Conservation (phyloP, 2,329 filamentous ascomycete species). For the Akanthomyces dipterigenus region DNA sequence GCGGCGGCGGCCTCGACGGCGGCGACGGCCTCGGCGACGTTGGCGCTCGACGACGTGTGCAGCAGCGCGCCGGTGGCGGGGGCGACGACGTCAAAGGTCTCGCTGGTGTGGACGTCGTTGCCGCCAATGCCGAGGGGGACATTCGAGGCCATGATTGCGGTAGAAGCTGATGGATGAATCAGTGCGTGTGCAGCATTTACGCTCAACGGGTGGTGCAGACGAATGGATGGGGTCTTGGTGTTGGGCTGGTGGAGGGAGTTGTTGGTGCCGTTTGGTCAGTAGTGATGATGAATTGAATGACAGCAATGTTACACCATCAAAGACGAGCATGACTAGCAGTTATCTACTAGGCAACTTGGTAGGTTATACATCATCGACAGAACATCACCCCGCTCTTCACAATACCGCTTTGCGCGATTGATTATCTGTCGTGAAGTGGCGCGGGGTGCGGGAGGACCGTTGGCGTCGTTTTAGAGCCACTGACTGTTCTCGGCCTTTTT, state of each 20-base stretch:
- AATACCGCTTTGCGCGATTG: neutral
- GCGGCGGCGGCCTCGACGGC: constrained; percentile 50
- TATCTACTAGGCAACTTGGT: neutral
- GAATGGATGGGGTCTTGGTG: neutral
- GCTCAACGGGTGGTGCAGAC: too few species aligned
- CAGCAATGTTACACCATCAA: neutral
- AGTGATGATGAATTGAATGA: neutral
- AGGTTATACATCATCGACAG: neutral
- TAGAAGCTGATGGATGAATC: neutral
- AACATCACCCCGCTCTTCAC: neutral
- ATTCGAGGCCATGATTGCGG: neutral
- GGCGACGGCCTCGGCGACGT: constrained; percentile 40
- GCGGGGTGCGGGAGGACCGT: neutral
- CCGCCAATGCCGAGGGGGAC: constrained; percentile 39
- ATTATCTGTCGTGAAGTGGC: neutral
- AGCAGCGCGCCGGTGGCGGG: constrained; percentile 48
- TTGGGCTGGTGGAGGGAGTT: too few species aligned
- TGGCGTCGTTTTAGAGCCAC: neutral
- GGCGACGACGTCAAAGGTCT: constrained; percentile 49
- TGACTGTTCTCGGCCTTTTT: too few species aligned
- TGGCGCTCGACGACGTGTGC: constrained; percentile 21
- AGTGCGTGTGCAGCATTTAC: too few species aligned
- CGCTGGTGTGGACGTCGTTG: constrained; percentile 36
- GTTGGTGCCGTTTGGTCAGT: too few species aligned
- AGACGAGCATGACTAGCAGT: neutral